phyloP scores from a whole-genome alignment of 2,329 filamentous ascomycete genomes.

The Exophiala viscosa region DNA sequence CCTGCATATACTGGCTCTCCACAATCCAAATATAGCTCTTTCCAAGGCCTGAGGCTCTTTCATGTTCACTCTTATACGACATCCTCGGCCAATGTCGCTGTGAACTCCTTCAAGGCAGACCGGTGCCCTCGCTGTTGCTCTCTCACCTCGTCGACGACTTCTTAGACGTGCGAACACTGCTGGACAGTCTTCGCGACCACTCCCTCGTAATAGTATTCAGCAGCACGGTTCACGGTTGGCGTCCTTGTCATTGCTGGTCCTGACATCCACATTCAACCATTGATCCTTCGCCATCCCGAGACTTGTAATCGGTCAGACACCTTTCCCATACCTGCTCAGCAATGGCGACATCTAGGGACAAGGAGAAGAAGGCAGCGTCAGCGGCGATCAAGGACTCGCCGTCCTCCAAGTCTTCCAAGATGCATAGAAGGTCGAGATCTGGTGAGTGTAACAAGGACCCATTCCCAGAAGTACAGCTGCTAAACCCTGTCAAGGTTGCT shows the following conservation, averaged over 20 bases:
- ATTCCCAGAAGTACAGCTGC: neutral
- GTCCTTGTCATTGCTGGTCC: constrained; percentile 8
- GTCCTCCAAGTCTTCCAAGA: constrained; percentile 58
- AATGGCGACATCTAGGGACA: constrained; percentile 25
- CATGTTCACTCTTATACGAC: constrained; percentile 22
- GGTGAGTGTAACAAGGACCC: constrained; percentile 58
- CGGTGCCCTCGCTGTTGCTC: constrained; percentile 27
- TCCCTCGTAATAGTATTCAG: constrained; percentile 27
- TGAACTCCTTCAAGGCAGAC: constrained; percentile 25
- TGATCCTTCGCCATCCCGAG: neutral
- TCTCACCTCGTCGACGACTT: constrained; percentile 28
- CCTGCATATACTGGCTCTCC: constrained; percentile 16
- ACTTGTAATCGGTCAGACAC: neutral
- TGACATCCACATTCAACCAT: constrained; percentile 1
- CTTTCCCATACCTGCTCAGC: neutral
- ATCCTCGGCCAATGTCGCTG: constrained; percentile 23
- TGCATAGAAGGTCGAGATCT: constrained; percentile 91
- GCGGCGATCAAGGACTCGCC: constrained; percentile 33
- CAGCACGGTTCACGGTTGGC: constrained; percentile 17
- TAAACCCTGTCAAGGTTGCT: constrained; percentile 52
- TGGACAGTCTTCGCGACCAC: constrained; percentile 40
- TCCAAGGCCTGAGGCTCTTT: constrained; percentile 8
- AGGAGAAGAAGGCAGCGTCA: constrained; percentile 20
- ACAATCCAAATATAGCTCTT: constrained; percentile 25
- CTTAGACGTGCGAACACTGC: constrained; percentile 39